phyloP scores from a whole-genome alignment of 108 stramenopile genomes.

The Cyclotella distinguenda region DNA sequence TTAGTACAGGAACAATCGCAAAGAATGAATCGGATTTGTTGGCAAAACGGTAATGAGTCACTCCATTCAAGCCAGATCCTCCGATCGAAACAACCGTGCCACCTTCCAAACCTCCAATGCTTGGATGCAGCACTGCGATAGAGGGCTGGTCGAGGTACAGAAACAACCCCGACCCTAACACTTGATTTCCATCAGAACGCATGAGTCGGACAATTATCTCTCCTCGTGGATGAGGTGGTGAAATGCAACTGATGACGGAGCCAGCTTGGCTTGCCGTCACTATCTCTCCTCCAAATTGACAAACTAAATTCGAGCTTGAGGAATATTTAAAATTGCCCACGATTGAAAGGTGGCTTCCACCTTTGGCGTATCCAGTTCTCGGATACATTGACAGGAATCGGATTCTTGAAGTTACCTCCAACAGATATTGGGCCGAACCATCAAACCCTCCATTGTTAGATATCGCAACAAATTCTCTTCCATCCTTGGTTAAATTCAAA shows the following conservation, averaged over 20 bases:
- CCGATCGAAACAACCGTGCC: constrained; percentile 23
- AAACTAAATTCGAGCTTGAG: constrained; percentile 13
- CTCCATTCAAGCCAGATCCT: constrained; percentile 21
- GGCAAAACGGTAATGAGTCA: constrained; percentile 37
- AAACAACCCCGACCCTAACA: constrained; percentile 28
- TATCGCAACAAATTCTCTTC: constrained; percentile 23
- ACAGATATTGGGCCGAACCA: constrained; percentile 12
- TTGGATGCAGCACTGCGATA: constrained; percentile 18
- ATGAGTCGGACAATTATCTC: constrained; percentile 13
- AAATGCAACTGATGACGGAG: constrained; percentile 24
- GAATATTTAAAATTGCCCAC: constrained; percentile 28
- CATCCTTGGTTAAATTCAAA: constrained; percentile 37
- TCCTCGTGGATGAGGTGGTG: constrained; percentile 14
- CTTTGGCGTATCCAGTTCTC: constrained; percentile 25
- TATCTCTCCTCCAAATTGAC: constrained; percentile 22
- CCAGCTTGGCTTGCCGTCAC: constrained; percentile 9
- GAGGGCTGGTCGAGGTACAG: constrained; percentile 36
- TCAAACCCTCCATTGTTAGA: constrained; percentile 34
- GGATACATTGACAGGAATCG: constrained; percentile 41
- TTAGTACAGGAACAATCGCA: constrained; percentile 28
- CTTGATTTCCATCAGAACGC: constrained; percentile 11
- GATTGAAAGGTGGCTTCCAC: constrained; percentile 36
- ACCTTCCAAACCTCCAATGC: constrained; percentile 30
- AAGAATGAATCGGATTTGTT: no score
- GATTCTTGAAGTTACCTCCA: constrained; percentile 27